Evolutionary conservation across 371 early-diverging fungal genomes (phyloP), one percentile per base, ranked within the genome.

Genomic region (Apophysomyces ossiformis): DNA sequence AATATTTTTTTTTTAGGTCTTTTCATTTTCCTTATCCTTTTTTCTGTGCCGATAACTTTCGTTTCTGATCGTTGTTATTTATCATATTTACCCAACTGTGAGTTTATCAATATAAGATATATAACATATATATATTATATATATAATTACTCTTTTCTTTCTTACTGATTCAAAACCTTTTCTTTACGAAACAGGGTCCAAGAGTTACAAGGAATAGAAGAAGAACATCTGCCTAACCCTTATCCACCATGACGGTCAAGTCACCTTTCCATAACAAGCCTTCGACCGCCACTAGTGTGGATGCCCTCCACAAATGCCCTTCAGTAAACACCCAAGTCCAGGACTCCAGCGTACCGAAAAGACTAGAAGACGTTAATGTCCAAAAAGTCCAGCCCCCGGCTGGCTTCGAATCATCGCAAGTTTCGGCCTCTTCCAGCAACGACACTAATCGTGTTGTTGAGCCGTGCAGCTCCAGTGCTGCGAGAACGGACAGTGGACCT

Each of bases 381-480:
- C 66, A 64, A 43, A 61, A 79, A 73, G 74, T 61, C 70, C 77
- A 81, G 69, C 59, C 68, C 65, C 37, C 47, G n/a, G 60, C 75
- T 82, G 80, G 78, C 78, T 69, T 79, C 83, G 83, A 82, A 62
- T 70, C 68, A 57, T 45, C 71, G 65, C 73, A 72, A 73, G 67
- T 69, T 47, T 68, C 73, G 63, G 65, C 63, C 64, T 65, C 70
- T 77, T 76, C 79, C 82, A 79, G 66, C 82, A 79, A 71, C 70
- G 70, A 75, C 70, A 60, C 57, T 32, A 12, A 36, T n/a, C n/a
- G 37, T 54, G 65, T 74, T 75, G 68, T 75, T 82, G 83, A 79
- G 61, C 83, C 83, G 77, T 72, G 83, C 80, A 76, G 78, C 83
- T 79, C 83, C 83, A 75, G 83, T 82, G 83, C 78, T 79, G 80